Evolutionary conservation across 2,329 filamentous ascomycete genomes (phyloP), one percentile per base, ranked within the genome.

Genomic region (Simplicillium sp.): DNA sequence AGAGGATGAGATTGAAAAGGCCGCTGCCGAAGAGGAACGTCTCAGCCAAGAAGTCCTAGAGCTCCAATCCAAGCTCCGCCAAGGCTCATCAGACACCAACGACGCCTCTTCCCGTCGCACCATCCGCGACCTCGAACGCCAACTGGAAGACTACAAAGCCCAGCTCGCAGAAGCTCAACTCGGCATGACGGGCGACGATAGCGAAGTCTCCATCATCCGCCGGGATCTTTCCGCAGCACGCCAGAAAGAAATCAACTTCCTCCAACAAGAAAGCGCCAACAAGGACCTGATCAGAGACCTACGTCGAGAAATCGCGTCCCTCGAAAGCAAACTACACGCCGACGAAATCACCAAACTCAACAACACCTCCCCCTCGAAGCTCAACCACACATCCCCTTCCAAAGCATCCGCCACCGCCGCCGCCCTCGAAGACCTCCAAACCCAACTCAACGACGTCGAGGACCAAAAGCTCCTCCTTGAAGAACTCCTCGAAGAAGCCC

Each of bases 251-350:
- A 70, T 75, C 13, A 72, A 78, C 14, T 71, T 79, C 39, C 60
- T 82, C 25, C 75, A 84, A 50, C 76, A 78, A n/a, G 83, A 86
- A 52, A 64, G 71, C 9, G 59, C 73, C 7, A 75, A 82, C 48
- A 82, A 79, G 49, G 74, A 82, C 25, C 62, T 67, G 2, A 67
- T 82, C 44, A 80, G 80, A 44, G 65, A 67, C 15, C 71, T 84
- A 43, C 84, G 82, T 56, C 70, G 73, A 37, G 74, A 81, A 43
- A 71, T 87, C 37, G 66, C 72, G 2, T 77, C 84, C 29, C 69
- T 87, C 13, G 82, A 87, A 54, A 73, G 73, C 33, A 75, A 82
- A 44, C 66, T 82, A 4, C 80, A 84, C 48, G 78, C 87, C 43
- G 68, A 74, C 6, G 71, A 79, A 36, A 68, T 67, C 69, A 11